A percentile compares a stretch with the other conserved stretches of the same genome.
phyloP scores from a whole-genome alignment of 148 eudicot species.

The Cornus suecica region DNA sequence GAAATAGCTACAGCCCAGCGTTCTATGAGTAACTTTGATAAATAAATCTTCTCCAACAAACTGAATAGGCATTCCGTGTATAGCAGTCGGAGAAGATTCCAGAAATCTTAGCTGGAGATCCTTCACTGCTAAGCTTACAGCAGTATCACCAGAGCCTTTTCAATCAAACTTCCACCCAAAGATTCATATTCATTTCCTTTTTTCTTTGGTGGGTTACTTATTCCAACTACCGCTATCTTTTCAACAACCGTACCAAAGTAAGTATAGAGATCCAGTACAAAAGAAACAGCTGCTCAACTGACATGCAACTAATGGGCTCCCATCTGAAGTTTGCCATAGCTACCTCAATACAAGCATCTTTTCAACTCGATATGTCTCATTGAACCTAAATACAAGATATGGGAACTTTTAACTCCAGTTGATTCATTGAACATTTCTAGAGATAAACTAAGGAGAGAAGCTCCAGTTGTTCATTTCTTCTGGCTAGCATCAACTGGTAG shows the following conservation, averaged over 20 bases:
- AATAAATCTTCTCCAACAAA: constrained; percentile 69
- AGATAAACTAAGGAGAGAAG: constrained; percentile 65
- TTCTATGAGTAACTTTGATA: constrained; percentile 71
- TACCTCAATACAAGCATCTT: constrained; percentile 62
- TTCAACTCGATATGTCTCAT: constrained; percentile 87
- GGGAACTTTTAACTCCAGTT: constrained; percentile 27
- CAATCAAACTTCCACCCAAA: constrained; percentile 47
- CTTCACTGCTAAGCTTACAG: constrained; percentile 62
- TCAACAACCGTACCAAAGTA: constrained; percentile 77
- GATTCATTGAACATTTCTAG: constrained; percentile 48
- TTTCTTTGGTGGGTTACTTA: constrained; percentile 31
- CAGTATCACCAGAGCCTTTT: constrained; percentile 89
- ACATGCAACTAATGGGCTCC: constrained; percentile 76
- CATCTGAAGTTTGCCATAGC: constrained; percentile 97
- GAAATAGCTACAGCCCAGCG: constrained; percentile 86
- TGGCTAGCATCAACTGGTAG: constrained; percentile 95
- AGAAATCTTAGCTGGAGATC: constrained; percentile 68
- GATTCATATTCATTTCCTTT: constrained; percentile 44
- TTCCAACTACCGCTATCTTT: constrained; percentile 58
- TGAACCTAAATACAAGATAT: constrained; percentile 27
- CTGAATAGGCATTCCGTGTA: constrained; percentile 66
- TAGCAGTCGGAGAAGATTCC: constrained; percentile 49
- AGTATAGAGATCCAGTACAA: constrained; percentile 78
- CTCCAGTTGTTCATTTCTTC: constrained; percentile 75
- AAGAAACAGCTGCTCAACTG: constrained; percentile 90